Conservation (phyloP, 2,329 filamentous ascomycete genomes). For the Emergomyces orientalis region DNA sequence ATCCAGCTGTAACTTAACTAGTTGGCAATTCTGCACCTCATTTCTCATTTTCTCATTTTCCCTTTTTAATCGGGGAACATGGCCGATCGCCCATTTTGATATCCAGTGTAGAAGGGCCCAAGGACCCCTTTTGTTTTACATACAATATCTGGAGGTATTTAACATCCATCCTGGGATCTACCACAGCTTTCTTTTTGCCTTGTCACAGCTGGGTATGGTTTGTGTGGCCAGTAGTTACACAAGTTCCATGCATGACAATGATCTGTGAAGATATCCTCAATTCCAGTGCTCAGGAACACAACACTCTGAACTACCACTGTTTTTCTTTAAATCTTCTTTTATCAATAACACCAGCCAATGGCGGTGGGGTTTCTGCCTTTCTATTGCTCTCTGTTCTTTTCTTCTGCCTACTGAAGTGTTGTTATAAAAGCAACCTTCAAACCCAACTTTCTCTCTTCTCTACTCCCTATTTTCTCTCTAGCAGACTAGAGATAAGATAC, state of each 20-base stretch:
- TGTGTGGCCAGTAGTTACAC: neutral
- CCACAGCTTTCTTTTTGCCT: neutral
- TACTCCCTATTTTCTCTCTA: neutral
- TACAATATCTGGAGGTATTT: neutral
- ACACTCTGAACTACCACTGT: neutral
- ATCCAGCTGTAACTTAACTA: neutral
- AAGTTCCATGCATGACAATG: neutral
- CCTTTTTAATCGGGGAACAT: neutral
- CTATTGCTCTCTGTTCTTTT: neutral
- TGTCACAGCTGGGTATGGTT: neutral
- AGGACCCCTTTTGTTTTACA: neutral
- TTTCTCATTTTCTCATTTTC: neutral
- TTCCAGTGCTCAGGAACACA: neutral
- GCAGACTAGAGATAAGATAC: neutral
- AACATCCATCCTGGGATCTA: neutral
- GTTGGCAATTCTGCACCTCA: neutral
- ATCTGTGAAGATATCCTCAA: neutral
- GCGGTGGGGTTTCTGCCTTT: neutral
- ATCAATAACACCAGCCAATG: neutral
- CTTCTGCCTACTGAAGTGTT: constrained; percentile 2
- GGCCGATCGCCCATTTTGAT: neutral
- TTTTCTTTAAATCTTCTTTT: neutral
- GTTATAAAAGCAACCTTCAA: constrained; percentile 1
- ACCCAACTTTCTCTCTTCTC: neutral
- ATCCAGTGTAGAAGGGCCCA: neutral